A percentile compares a stretch with the other conserved stretches of the same genome.
phyloP scores from a whole-genome alignment of 768 basidiomycete species.

The Lactifluus pinguis region DNA sequence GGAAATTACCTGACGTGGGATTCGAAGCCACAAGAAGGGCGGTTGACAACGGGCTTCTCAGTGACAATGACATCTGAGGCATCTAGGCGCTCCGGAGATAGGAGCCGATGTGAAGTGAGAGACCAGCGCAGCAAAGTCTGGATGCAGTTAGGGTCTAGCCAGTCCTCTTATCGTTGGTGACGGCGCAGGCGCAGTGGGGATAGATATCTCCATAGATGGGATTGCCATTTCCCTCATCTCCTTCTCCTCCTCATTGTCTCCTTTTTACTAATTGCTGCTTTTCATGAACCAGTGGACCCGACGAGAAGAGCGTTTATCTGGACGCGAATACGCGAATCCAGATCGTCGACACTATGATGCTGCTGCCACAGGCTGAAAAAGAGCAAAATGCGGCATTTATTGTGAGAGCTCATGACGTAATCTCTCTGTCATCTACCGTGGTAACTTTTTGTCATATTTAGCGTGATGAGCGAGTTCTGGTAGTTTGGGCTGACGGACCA shows the following conservation, averaged over 20 bases:
- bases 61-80: background rate
- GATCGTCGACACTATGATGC: constrained; percentile 68
- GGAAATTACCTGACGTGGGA: constrained; percentile 13
- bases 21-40: background rate
- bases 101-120: background rate
- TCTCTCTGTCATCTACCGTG: background rate
- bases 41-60: constrained; percentile 1
- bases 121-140: background rate
- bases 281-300: constrained; percentile 21
- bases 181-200: background rate
- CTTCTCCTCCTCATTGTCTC: background rate
- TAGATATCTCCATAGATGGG: background rate
- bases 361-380: constrained; percentile 54
- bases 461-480: constrained; percentile 77
- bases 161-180: background rate
- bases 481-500: constrained; percentile 78
- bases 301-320: constrained; percentile 35
- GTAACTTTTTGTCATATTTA: constrained; percentile 20
- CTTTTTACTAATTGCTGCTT: background rate
- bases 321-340: constrained; percentile 66
- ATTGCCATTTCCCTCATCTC: background rate
- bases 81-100: background rate
- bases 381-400: constrained; percentile 64
- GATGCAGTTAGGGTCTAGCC: background rate
- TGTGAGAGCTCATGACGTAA: constrained; percentile 32